Conservation (phyloP, 495 filamentous ascomycete species). For the Staphylotrichum longicolle region DNA sequence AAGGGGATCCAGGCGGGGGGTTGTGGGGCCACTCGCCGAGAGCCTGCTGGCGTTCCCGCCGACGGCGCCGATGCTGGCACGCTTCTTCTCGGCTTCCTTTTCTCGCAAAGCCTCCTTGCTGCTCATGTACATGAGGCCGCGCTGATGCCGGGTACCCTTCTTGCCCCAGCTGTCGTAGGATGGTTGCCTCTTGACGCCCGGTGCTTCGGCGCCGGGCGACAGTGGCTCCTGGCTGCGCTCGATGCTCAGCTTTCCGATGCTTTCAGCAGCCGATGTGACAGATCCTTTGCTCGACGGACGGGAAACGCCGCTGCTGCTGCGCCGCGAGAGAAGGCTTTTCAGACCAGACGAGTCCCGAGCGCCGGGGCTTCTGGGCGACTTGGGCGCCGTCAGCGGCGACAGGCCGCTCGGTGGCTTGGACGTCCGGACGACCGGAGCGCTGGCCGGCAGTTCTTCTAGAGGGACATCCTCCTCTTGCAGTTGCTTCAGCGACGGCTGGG, state of each 20-base stretch:
- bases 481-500: conserved; percentile 40
- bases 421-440: conserved; percentile 80
- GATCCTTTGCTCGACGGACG: conserved; percentile 54
- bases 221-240: conserved; percentile 47
- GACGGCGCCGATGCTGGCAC: conserved; percentile 41
- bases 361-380: conserved; percentile 47
- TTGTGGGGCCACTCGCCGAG: conserved; percentile 26
- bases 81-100: conserved; percentile 52
- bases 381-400: conserved; percentile 63
- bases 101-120: conserved; percentile 56
- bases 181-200: conserved; percentile 40
- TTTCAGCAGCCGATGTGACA: conserved; percentile 50
- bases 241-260: conserved; percentile 59
- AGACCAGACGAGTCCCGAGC: conserved; percentile 44
- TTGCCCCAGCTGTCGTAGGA: conserved; percentile 55
- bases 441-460: conserved; percentile 62
- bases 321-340: conserved; percentile 45
- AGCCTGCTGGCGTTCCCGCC: conserved; percentile 36
- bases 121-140: conserved; percentile 59
- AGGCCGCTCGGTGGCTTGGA: conserved; percentile 75
- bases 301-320: conserved; percentile 42
- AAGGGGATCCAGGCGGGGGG: conserved; percentile 44
- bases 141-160: conserved; percentile 50
- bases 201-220: conserved; percentile 38
- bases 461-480: conserved; percentile 62